Percentiles rank a stretch among this genome's conserved stretches.
Conservation (phyloP, 2,329 filamentous ascomycete species). For the Fusarium sp. region DNA sequence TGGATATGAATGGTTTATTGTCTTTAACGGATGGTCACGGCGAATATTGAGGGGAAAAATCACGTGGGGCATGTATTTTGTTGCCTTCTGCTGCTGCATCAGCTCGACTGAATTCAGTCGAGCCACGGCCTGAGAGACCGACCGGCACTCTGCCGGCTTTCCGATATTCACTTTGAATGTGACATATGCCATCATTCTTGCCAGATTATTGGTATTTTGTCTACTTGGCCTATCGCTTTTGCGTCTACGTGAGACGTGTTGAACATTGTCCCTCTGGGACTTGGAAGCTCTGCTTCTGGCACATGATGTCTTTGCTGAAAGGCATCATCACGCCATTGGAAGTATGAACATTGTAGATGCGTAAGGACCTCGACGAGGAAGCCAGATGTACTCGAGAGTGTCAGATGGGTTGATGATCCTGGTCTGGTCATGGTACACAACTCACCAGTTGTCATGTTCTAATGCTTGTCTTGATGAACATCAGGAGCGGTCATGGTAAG, state of each 20-base stretch:
- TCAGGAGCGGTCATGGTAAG: not conserved
- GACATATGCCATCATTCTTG: slow-evolving; percentile 47
- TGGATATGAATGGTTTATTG: slow-evolving; percentile 44
- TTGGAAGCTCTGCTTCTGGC: slow-evolving; percentile 21
- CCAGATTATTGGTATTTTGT: slow-evolving; percentile 36
- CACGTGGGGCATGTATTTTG: slow-evolving; percentile 54
- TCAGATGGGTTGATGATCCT: not conserved
- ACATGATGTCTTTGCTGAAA: not conserved
- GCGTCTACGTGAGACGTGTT: slow-evolving; percentile 37
- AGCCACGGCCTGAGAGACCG: slow-evolving; percentile 79
- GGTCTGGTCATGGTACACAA: not conserved
- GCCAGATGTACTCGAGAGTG: not conserved
- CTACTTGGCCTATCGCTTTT: slow-evolving; percentile 37
- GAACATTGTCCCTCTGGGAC: slow-evolving; percentile 25
- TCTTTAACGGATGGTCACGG: slow-evolving; percentile 54
- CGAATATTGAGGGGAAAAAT: slow-evolving; percentile 51
- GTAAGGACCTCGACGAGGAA: not conserved
- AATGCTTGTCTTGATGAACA: not conserved
- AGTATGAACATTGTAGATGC: not conserved
- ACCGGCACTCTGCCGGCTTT: slow-evolving; percentile 74
- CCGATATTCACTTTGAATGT: slow-evolving; percentile 52
- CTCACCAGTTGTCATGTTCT: not conserved
- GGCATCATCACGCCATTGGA: not conserved
- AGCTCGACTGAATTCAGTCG: slow-evolving; percentile 67
- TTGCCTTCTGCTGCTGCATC: slow-evolving; percentile 59